Conservation (phyloP, 352 stramenopile genomes). For the Phytophthora nicotianae region DNA sequence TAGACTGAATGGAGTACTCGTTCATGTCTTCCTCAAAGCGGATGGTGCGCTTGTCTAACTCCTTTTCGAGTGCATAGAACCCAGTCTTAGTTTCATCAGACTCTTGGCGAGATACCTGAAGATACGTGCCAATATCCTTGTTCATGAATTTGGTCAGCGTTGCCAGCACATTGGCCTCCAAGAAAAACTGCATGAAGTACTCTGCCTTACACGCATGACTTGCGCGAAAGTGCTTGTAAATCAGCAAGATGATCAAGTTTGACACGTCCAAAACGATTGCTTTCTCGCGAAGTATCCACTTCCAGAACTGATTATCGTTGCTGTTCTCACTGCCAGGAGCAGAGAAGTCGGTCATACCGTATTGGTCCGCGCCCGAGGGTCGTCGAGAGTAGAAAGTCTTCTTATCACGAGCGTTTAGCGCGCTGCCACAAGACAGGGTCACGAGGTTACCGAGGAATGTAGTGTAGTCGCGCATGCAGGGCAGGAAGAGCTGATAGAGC, state of each 20-base stretch:
- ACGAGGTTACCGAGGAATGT: constrained; percentile 72
- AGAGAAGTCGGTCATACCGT: constrained; percentile 55
- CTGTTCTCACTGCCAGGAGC: constrained; percentile 41
- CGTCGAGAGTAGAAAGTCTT: constrained; percentile 79
- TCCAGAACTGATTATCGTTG: constrained; percentile 78
- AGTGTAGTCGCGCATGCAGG: constrained; percentile 75
- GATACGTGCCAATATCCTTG: constrained; percentile 79
- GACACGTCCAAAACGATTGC: constrained; percentile 77
- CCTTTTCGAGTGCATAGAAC: constrained; percentile 65
- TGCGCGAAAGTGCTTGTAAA: constrained; percentile 81
- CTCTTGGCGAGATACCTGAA: constrained; percentile 72
- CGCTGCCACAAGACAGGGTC: constrained; percentile 67
- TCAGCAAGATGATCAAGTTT: constrained; percentile 61
- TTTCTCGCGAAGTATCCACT: constrained; percentile 86
- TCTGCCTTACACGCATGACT: constrained; percentile 80
- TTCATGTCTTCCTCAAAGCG: constrained; percentile 70
- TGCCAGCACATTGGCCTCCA: constrained; percentile 72
- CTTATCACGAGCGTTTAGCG: constrained; percentile 77
- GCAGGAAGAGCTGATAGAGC: constrained; percentile 74
- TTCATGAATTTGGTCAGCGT: constrained; percentile 90
- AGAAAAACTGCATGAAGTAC: constrained; percentile 83
- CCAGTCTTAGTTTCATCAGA: constrained; percentile 53
- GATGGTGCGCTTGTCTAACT: constrained; percentile 64
- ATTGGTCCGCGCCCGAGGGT: constrained; percentile 57
- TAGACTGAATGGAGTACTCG: constrained; percentile 71